Evolutionary conservation across 805 yeast species (phyloP), one percentile per base, ranked within the genome.

Genomic region (Isabelozyma heimii): DNA sequence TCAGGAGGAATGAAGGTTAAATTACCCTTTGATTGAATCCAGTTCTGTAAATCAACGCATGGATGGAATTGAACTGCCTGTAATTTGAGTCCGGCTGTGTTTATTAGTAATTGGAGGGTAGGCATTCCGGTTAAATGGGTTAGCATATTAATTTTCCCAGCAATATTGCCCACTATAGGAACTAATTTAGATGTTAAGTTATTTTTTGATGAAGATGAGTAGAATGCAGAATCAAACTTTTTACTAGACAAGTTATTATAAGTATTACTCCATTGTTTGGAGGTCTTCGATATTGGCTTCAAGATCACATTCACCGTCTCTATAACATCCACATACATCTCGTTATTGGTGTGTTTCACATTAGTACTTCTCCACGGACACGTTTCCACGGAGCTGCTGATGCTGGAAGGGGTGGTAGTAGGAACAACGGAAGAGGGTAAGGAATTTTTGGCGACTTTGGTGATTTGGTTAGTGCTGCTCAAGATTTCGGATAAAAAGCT

Each of bases 1-100:
- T 92, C 97, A 0, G 98, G 96, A 5, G 98, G 99, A 15, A 87
- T 76, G 59, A 92, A 89, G 14, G 82, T 73, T 30, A 91, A 61
- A 0, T 67, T 53, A 0, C 82, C 83, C 0, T 79, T 77, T 5
- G 58, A 59, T 35, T 59, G 51, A 1, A 59, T 46, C 89, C 90
- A 87, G 15, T 67, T 66, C 9, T 72, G 76, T 1, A 76, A 54
- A 42, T 83, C 76, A 1, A 91, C 80, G 63, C 92, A 85, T 43
- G 76, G 78, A 63, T 92, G 97, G 54, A 89, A 81, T 12, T 83
- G 70, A 0, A 94, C 89, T 4, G 75, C 53, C 1, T 78, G 81
- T n/a, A 83, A 47, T 35, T 77, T 68, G 49, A 76, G 75, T 2
- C 80, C 79, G 4, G 72, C 58, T 1, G 59, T 50, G 44, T 73